Evolutionary conservation across 1,139 yeast genomes (phyloP).

Genomic region (Blastobotrys persicus): DNA sequence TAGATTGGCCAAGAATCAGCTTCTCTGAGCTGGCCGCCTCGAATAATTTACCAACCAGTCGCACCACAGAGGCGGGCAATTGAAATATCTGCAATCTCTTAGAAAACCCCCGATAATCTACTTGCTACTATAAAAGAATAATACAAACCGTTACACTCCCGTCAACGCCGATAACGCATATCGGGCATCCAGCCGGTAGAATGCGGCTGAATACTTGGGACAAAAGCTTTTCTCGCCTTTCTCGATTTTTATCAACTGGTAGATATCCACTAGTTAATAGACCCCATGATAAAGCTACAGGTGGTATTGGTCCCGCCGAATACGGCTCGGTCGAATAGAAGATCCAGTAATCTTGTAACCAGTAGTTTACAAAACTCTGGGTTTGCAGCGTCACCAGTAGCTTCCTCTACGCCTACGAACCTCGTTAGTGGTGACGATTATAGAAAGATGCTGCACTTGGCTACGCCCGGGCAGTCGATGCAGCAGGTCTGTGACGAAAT

Average conservation of each 20-base stretch:
- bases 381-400: constrained; percentile 5
- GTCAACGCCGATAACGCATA: too few species aligned
- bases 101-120: too few species aligned
- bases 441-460: constrained; percentile 61
- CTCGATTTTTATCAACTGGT: neutral
- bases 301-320: constrained; percentile 42
- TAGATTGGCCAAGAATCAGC: neutral
- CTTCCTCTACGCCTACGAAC: constrained; percentile 1
- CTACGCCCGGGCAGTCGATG: constrained; percentile 47
- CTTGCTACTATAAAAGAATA: too few species aligned
- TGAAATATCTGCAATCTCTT: too few species aligned
- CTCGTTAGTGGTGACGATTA: constrained; percentile 23
- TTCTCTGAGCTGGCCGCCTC: neutral
- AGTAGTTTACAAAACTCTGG: constrained; percentile 29
- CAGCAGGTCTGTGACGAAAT: constrained; percentile 52
- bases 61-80: too few species aligned
- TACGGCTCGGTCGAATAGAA: constrained; percentile 28
- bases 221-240: constrained; percentile 1
- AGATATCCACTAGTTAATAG: neutral
- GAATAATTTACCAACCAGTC: too few species aligned
- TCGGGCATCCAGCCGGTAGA: too few species aligned
- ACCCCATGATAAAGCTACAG: constrained; percentile 41
- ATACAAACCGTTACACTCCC: too few species aligned
- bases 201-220: too few species aligned
- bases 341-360: constrained; percentile 12